Base-by-base conservation (phyloP, 192 early-diverging fungal genomes). In the Backusella parvicylindrica region DNA sequence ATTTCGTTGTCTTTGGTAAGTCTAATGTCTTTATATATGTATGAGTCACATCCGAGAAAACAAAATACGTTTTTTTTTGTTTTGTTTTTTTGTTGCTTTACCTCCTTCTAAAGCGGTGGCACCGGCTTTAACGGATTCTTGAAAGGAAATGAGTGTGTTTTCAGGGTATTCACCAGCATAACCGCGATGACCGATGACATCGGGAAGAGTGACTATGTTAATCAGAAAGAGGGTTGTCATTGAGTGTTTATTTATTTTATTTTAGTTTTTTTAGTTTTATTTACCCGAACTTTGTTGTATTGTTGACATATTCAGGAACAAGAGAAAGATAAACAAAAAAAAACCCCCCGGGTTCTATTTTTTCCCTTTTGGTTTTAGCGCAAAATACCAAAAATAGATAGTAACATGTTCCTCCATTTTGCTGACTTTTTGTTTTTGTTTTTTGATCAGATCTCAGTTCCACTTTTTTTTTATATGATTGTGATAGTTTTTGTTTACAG, bases 81-180 rank as follows among this genome's bases (percentile, higher is more conserved):
- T 53, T 1, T 47, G 8, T 12, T 32, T 35, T 18, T 9, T 38
- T 63, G 33, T 43, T 38, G 11, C 37, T 9, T 64, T 75, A 82
- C 76, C 80, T 40, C 83, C 82, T 74, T 89, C 86, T 13, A 89
- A 75, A 26, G 81, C 88, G 56, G 79, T 71, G 0, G 82, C 81
- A 23, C 86, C 86, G 18, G 85, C 88, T 32, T 82, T 80, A 41
- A 87, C 64, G 3, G 88, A 86, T 72, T 85, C 79, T 30, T 78
- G 76, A 75, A 85, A 83, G 2, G 88, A 81, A 9, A 86, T 30
- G 21, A 89, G 68, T 0, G 88, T 86, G 68, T 89, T 89, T 75
- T 89, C 87, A 9, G 87, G 84, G 73, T 84, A 86, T 72, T 77
- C 70, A 15, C 81, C 84, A 31, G 82, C 82, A 32, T 79, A 80